phyloP scores from a whole-genome alignment of 331 rosid species.

The Malus hybrid region DNA sequence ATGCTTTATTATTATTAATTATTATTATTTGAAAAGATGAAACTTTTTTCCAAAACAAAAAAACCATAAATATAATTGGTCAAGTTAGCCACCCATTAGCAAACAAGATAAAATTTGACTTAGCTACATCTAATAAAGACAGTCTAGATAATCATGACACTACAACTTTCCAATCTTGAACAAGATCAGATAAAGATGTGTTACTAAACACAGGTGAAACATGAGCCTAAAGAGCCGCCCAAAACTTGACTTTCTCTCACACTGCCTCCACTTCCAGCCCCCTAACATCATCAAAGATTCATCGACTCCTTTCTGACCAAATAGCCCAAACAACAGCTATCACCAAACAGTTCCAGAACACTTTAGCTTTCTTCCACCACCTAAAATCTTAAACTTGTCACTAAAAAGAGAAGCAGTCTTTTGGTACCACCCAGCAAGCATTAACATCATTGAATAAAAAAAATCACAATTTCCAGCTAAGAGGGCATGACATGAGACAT shows the following conservation, averaged over 20 bases:
- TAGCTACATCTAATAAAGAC: neutral
- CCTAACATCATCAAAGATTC: neutral
- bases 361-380: neutral
- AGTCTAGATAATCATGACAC: neutral
- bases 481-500: neutral
- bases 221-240: neutral
- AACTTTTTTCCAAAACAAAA: neutral
- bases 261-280: neutral
- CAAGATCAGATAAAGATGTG: neutral
- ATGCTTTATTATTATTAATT: neutral
- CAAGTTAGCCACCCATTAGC: neutral
- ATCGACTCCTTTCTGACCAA: neutral
- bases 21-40: neutral
- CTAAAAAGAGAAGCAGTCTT: neutral
- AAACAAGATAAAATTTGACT: neutral
- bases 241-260: neutral
- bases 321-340: neutral
- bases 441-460: neutral
- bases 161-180: neutral
- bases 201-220: neutral
- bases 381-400: neutral
- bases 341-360: neutral
- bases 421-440: neutral
- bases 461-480: neutral
- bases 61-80: neutral